phyloP scores from a whole-genome alignment of 768 basidiomycete genomes.

The Mrakia frigida region DNA sequence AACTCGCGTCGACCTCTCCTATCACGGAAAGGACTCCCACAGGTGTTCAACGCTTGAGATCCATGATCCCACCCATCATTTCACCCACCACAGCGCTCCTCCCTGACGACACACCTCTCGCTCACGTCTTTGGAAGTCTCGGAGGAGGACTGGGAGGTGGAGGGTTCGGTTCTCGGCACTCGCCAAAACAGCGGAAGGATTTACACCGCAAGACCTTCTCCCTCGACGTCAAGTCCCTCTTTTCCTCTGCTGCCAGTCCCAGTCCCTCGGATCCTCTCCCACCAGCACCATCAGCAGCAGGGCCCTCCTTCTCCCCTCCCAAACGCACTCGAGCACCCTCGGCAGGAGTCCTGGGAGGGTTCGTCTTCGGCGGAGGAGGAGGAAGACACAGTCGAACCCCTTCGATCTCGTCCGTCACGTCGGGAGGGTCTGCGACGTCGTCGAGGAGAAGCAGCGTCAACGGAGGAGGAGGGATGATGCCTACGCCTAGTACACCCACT shows the following conservation, averaged over 20 bases:
- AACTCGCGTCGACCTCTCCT: too few species aligned
- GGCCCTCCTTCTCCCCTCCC: background rate
- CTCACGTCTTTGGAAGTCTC: background rate
- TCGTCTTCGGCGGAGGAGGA: background rate
- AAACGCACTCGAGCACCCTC: background rate
- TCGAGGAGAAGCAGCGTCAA: background rate
- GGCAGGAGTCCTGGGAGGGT: background rate
- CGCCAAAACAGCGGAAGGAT: background rate
- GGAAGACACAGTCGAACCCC: background rate
- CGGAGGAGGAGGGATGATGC: background rate
- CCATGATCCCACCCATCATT: background rate
- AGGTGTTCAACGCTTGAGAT: background rate
- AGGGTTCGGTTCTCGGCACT: background rate
- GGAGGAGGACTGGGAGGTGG: background rate
- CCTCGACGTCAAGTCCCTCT: constrained; percentile 12
- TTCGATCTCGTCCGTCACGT: background rate
- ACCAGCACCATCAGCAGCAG: background rate
- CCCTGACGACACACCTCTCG: background rate
- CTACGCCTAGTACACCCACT: background rate
- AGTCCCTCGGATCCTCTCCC: background rate
- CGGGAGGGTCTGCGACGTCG: background rate
- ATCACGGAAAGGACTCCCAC: background rate
- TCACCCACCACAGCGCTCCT: background rate
- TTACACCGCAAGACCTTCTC: constrained; percentile 10
- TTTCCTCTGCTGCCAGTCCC: background rate